A percentile compares a stretch with the other conserved stretches of the same genome.
These are phyloP conservation scores for Diaporthe batatas DNA, from an alignment of 2,329 filamentous ascomycete genomes.

Conservation along the genomic window DNA sequence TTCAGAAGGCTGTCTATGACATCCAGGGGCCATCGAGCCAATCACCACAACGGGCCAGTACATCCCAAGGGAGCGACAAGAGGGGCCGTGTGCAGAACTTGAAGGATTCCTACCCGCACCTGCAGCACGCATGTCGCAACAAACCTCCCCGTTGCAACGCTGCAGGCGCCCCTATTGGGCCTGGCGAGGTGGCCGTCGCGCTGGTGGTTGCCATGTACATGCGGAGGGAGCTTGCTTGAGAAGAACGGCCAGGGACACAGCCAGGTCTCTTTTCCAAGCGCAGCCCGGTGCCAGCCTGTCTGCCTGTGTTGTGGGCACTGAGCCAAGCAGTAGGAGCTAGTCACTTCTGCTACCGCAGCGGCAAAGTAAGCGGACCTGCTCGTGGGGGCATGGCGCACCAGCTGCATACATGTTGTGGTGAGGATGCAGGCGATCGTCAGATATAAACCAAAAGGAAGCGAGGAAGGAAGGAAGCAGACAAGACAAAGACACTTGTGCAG, in stretches of 20 bases:
- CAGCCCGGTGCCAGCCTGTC: not conserved
- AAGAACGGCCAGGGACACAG: not conserved
- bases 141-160: too few species aligned
- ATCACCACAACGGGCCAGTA: not conserved
- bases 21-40: not conserved
- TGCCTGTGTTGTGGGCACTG: not conserved
- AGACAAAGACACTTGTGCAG: too few species aligned
- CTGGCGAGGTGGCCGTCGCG: not conserved
- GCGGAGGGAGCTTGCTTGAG: not conserved
- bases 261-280: not conserved
- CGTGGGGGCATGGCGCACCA: not conserved
- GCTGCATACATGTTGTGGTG: not conserved
- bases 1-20: too few species aligned
- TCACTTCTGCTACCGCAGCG: not conserved
- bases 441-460: too few species aligned
- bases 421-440: too few species aligned
- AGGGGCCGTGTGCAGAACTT: not conserved
- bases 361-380: not conserved
- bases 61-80: not conserved
- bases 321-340: not conserved
- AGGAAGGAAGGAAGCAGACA: too few species aligned
- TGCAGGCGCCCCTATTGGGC: not conserved
- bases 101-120: not conserved
- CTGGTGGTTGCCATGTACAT: not conserved
- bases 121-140: not conserved